Base-by-base conservation (phyloP, 306 rosid genomes). In the Lablab purpureus region DNA sequence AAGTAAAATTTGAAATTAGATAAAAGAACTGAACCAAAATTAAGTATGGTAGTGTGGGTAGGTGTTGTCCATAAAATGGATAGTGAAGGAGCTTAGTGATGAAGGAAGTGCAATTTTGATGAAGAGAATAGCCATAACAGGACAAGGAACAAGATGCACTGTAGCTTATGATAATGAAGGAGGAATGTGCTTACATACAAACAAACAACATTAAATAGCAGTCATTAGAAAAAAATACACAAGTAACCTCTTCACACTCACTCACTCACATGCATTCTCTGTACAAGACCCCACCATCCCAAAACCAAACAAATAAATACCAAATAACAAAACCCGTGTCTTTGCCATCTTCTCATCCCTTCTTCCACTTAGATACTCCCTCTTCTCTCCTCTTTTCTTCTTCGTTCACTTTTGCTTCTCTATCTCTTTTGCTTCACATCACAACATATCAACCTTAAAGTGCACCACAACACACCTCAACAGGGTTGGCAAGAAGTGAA, bases 261-360 rank as follows among this genome's bases (percentile, higher is more conserved):
- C n/a, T n/a, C 3, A 12, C 2, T 49, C 88, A 81, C 85, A 73
- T 81, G 88, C 67, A 73, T 43, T 73, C 54, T 69, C 85, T 74
- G 54, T 81, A 19, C 37, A 34, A 47, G 64, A 45, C 82, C 83
- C 86, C 86, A 83, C 80, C 37, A 62, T 12, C 43, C 65, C 12
- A 54, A 3, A 43, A 66, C 40, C 40, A 45, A 68, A 45, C 40
- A 58, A 71, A 54, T 10, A 36, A 65, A 11, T 45, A 32, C 37
- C 70, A 21, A 58, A 70, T 65, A 67, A 67, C 45, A 6, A 32
- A 27, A 14, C 75, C 4, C 52, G 7, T 41, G 6, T 47, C 12
- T 12, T 36, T 9, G 17, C 25, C 41, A 34, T 12, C 28, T 49
- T 46, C 79, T 40, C 65, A 15, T 71, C 30, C 51, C n/a, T 56